Conservation (phyloP, 1,284 basidiomycete species). For the Ustilago bromivora region DNA sequence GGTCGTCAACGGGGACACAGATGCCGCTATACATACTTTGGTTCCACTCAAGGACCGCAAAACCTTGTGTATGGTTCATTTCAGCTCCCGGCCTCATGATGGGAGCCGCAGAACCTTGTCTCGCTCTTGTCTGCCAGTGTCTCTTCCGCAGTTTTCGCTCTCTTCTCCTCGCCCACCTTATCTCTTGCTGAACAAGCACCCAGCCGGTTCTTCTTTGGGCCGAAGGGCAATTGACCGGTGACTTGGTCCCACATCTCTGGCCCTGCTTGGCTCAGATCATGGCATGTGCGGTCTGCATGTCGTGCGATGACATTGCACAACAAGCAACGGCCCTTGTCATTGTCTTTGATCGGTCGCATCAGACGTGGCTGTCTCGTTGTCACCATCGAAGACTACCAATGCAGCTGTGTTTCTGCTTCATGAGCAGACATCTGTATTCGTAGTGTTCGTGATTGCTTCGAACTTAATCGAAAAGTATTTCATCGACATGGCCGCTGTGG, state of each 20-base stretch:
- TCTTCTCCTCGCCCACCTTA: not conserved
- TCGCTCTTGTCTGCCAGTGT: not conserved
- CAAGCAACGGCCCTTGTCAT: not conserved
- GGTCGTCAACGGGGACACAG: constrained; percentile 21
- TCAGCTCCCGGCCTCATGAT: not conserved
- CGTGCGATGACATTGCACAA: not conserved
- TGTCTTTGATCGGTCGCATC: not conserved
- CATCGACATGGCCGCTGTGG: constrained; percentile 20
- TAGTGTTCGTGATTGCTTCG: not conserved
- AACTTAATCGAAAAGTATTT: not conserved
- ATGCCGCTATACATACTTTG: constrained; percentile 3
- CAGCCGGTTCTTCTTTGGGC: constrained; percentile 24
- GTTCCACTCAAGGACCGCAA: constrained; percentile 3
- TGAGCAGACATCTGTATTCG: not conserved
- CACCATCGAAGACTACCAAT: not conserved
- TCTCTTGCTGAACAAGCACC: not conserved
- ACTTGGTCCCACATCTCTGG: not conserved
- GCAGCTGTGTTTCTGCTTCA: not conserved
- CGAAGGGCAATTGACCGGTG: constrained; percentile 20
- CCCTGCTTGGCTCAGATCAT: not conserved
- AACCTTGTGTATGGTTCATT: constrained; percentile 13
- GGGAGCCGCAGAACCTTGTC: constrained; percentile 22
- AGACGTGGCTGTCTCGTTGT: not conserved
- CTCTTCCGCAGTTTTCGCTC: not conserved
- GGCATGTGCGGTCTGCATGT: not conserved